Base-by-base conservation (phyloP, 352 stramenopile species). In the Phytophthora agathidicida region DNA sequence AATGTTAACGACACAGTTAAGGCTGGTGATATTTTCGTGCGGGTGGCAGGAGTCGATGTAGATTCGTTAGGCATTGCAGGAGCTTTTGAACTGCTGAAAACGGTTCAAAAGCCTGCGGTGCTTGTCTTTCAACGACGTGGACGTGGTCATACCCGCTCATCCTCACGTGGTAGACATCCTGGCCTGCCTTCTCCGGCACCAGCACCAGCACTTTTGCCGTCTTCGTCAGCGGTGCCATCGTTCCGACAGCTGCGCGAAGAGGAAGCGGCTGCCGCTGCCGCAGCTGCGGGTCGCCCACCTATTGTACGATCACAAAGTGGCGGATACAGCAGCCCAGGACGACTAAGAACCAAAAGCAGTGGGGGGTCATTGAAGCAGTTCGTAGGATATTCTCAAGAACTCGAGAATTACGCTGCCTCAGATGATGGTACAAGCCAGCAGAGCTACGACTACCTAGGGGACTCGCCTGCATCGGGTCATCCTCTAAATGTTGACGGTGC, bases 71-170 rank as follows among this genome's bases (percentile, higher is more conserved):
- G 86, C 9, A 88, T 95, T 55, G 71, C 69, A 13, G 86, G 81
- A 1, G 82, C 84, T 1, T 92, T 90, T 56, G 84, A 95, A 60
- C 51, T 92, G 44, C 68, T 95, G 20, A 83, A 88, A 57, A 88
- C 65, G 0, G 84, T 93, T 5, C 73, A 87, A 43, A 95, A 95
- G 38, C 86, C 86, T 2, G 86, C 92, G 2, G 68, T 91, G 3
- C 68, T 95, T 2, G 81, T 93, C 0, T 95, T 95, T 58, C 76
- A 92, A 62, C 48, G 57, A 44, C 70, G 49, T 23, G 56, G 58
- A 35, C 67, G 64, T 35, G 39, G 38, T 24, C 60, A 64, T n/a
- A 47, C 7, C 37, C 50, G 62, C 27, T 37, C 17, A 9, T 37
- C 56, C 42, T 68, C 48, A 13, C 61, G 67, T 11, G 39, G 49